Conservation (phyloP, 2,329 filamentous ascomycete genomes). For the Aureobasidium sp. region DNA sequence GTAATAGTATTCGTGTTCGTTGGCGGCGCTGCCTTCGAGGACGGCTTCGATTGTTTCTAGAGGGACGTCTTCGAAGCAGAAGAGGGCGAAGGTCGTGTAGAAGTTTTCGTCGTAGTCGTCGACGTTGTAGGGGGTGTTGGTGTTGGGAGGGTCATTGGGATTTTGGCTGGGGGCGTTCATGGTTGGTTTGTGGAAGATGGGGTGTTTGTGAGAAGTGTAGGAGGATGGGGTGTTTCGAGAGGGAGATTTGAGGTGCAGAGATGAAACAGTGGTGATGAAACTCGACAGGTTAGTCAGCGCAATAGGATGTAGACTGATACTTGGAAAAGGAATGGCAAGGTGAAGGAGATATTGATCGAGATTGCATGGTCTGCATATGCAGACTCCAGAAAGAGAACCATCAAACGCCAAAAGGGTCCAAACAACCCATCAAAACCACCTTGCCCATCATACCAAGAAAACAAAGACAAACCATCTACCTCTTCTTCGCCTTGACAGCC, state of each 20-base stretch:
- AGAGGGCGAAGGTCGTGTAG: neutral
- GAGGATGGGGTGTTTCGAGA: too few relatives aligned
- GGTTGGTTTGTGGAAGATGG: neutral
- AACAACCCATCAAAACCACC: neutral
- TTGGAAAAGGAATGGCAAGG: neutral
- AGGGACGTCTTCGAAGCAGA: neutral
- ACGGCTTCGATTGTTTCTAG: neutral
- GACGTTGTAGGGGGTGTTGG: neutral
- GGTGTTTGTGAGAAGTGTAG: too few relatives aligned
- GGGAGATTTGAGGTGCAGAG: too few relatives aligned
- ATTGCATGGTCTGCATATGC: too few relatives aligned
- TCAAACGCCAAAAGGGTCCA: neutral
- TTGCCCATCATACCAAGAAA: neutral
- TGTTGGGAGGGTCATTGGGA: neutral
- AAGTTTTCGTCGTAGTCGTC: neutral
- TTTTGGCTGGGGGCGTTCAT: neutral
- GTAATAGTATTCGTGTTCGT: neutral
- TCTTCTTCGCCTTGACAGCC: slow-evolving; percentile 48
- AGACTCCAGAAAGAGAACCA: neutral
- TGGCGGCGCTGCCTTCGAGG: neutral
- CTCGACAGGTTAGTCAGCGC: too few relatives aligned
- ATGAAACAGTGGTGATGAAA: too few relatives aligned
- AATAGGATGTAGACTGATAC: too few relatives aligned
- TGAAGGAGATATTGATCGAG: neutral
- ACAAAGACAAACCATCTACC: slow-evolving; percentile 15